Percentiles rank a stretch among this genome's conserved stretches.
phyloP scores from a whole-genome alignment of 257 asterid species.

The Lycium ferocissimum region DNA sequence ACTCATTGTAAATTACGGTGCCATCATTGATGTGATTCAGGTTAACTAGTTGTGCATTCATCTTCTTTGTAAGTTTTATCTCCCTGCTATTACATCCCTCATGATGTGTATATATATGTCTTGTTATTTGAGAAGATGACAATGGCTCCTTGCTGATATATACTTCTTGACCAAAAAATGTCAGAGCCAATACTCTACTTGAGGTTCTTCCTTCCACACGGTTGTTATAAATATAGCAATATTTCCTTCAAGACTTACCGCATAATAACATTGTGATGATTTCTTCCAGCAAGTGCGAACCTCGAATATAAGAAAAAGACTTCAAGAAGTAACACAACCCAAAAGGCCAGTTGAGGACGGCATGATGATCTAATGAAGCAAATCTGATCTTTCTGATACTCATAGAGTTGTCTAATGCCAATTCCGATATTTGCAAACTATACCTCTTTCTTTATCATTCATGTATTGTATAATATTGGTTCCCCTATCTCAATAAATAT shows the following conservation, averaged over 20 bases:
- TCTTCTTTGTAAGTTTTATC: neutral
- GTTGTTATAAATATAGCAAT: neutral
- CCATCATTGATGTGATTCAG: constrained; percentile 17
- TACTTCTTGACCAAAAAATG: neutral
- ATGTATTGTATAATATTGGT: neutral
- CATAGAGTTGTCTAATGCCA: neutral
- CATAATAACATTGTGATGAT: neutral
- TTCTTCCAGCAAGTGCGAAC: neutral
- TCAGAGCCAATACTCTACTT: neutral
- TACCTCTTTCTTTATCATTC: neutral
- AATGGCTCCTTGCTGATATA: neutral
- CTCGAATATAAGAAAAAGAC: neutral
- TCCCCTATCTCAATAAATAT: too few species aligned
- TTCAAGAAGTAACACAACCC: neutral
- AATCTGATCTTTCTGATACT: neutral
- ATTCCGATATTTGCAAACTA: neutral
- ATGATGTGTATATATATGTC: neutral
- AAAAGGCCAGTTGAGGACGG: neutral
- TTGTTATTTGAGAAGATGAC: neutral
- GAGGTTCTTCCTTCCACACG: neutral
- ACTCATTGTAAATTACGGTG: neutral
- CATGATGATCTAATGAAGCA: neutral
- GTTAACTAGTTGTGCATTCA: neutral
- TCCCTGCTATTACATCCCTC: neutral
- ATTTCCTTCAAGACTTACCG: neutral